phyloP scores from a whole-genome alignment of 2,329 filamentous ascomycete species.

The Sporothrix protearum region DNA sequence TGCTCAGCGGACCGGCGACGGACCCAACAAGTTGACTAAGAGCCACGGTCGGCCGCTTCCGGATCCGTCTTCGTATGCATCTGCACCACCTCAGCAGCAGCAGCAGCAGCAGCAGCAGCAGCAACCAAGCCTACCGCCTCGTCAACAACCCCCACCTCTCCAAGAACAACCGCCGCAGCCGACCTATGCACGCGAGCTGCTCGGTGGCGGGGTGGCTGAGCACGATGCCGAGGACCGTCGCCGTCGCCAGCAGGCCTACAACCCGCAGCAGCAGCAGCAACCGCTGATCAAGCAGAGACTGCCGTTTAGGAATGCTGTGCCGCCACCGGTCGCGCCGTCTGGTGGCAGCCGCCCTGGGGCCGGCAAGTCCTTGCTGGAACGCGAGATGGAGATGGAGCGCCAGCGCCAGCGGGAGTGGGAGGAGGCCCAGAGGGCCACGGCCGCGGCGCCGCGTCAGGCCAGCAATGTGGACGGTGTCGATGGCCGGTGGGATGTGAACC shows the following conservation, averaged over 20 bases:
- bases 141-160: conserved; percentile 26
- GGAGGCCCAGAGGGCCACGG: conserved; percentile 63
- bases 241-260: conserved; percentile 55
- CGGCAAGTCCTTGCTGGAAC: conserved; percentile 67
- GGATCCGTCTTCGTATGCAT: conserved; percentile 42
- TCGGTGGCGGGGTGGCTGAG: conserved; percentile 56
- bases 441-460: conserved; percentile 56
- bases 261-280: conserved; percentile 16
- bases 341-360: conserved; percentile 43
- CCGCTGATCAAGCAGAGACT: conserved; percentile 19
- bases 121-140: not conserved
- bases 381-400: conserved; percentile 76
- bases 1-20: conserved; percentile 30
- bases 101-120: conserved; percentile 38
- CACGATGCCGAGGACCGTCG: conserved; percentile 57
- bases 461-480: conserved; percentile 62
- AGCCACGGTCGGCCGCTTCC: conserved; percentile 51
- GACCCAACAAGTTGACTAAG: conserved; percentile 35
- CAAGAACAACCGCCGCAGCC: conserved; percentile 19
- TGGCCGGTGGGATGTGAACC: conserved; percentile 70
- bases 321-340: conserved; percentile 5
- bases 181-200: conserved; percentile 54
- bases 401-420: conserved; percentile 79
- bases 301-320: conserved; percentile 20
- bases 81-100: conserved; percentile 20